Evolutionary conservation across 208 protist species (phyloP).

Genomic region (Leptomonas seymouri): DNA sequence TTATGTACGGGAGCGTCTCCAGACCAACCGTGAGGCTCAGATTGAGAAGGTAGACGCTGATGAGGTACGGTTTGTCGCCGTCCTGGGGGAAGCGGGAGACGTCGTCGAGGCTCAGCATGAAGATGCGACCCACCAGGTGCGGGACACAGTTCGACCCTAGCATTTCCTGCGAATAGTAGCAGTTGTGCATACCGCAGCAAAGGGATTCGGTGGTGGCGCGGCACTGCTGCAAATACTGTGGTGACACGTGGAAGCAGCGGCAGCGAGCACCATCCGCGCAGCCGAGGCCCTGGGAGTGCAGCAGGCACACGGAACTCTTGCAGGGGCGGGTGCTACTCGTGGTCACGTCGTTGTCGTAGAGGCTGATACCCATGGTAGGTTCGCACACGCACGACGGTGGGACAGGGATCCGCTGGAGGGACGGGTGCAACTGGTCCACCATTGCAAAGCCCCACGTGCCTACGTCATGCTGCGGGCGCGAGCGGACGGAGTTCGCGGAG

Average conservation of each 20-base stretch:
- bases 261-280: constrained; percentile 40
- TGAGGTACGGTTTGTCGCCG: constrained; percentile 27
- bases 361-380: constrained; percentile 37
- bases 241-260: constrained; percentile 47
- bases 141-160: constrained; percentile 34
- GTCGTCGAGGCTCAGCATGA: constrained; percentile 41
- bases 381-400: constrained; percentile 48
- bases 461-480: constrained; percentile 36
- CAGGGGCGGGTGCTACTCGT: constrained; percentile 54
- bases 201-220: constrained; percentile 38
- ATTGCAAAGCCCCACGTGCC: constrained; percentile 54
- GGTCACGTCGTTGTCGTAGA: constrained; percentile 60
- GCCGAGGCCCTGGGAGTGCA: constrained; percentile 33
- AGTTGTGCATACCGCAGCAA: constrained; percentile 63
- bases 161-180: constrained; percentile 67
- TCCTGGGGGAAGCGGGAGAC: constrained; percentile 23
- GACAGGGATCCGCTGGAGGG: constrained; percentile 49
- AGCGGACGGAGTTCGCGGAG: constrained; percentile 6
- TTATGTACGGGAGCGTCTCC: constrained; percentile 38
- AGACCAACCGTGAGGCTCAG: constrained; percentile 51
- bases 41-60: constrained; percentile 44
- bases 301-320: constrained; percentile 48
- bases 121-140: constrained; percentile 38
- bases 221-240: constrained; percentile 40
- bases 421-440: constrained; percentile 48